Percentiles rank a stretch among this genome's conserved stretches.
Conservation (phyloP, 2,329 filamentous ascomycete species). For the Diaporthe velutina region DNA sequence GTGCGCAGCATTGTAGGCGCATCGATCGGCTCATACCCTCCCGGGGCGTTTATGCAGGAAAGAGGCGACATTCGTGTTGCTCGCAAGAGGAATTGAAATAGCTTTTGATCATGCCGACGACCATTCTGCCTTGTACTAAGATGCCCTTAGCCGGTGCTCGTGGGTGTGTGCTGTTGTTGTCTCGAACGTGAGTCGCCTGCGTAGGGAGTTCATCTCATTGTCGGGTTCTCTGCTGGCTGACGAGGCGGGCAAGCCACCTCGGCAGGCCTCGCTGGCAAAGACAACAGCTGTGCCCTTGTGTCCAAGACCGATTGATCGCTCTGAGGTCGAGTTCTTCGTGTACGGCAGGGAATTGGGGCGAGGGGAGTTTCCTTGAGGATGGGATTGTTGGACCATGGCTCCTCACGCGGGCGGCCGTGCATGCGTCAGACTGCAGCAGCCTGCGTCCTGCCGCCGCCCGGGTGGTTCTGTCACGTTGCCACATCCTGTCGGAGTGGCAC, state of each 20-base stretch:
- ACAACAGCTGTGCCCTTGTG: background rate
- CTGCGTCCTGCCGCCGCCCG: background rate
- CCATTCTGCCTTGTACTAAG: background rate
- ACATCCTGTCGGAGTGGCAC: background rate
- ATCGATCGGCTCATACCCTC: constrained; percentile 29
- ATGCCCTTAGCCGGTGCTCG: too few species aligned
- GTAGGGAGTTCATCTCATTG: background rate
- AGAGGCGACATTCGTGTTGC: constrained; percentile 4
- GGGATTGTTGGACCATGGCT: background rate
- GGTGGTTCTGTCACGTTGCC: background rate
- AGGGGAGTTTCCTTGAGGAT: background rate
- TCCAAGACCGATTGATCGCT: background rate
- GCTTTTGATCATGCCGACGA: background rate
- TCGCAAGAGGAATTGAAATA: constrained; percentile 1
- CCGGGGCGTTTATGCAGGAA: constrained; percentile 5
- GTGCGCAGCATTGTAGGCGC: constrained; percentile 26
- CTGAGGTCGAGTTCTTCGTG: background rate
- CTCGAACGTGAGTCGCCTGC: background rate
- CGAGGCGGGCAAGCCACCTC: background rate
- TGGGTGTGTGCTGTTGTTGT: background rate
- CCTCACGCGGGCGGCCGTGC: background rate
- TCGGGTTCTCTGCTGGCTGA: background rate
- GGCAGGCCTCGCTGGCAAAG: background rate
- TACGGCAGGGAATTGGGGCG: background rate
- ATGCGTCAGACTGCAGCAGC: constrained; percentile 14